Evolutionary conservation across 2,329 filamentous ascomycete genomes (phyloP), one percentile per base, ranked within the genome.

Genomic region (Biscogniauxia sp.): DNA sequence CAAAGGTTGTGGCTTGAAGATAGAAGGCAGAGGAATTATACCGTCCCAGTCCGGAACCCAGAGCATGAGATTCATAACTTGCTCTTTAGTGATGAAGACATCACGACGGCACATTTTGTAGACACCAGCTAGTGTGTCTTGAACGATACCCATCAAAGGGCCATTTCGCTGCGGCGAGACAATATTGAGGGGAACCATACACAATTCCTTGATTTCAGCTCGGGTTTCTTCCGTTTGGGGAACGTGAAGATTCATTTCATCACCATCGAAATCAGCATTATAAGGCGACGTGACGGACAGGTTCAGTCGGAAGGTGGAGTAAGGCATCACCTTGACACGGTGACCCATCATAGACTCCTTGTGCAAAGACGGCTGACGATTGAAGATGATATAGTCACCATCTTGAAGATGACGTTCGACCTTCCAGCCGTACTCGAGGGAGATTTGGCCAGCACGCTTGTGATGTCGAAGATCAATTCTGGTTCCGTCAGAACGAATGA

Each of bases 261-360:
- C 95, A 79, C 95, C 95, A 73, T 99, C 95, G 79, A 99, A 99
- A 91, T 99, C 95, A 70, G 95, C 95, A 80, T 99, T 99, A 83
- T 99, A 99, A 0, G 95, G 95, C 26, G 93, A 96, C 0, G 96
- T 99, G 72, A 99, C 95, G 0, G 95, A 99, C 68, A 99, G 78
- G 73, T 99, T 99, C 53, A 99, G 85, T 65, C 95, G 89, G 82
- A 99, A 99, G 1, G 95, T 99, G 5, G 95, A 99, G 77, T 97
- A 99, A 2, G 95, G 95, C 93, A 99, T 98, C 63, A 99, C 95
- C 62, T 90, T 89, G 65, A 99, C 95, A 70, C 92, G 88, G 78
- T 99, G 95, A 77, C 92, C 95, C 96, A 99, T 99, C 95, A 99
- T 99, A 62, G 95, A 99, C 75, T 99, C 95, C 78, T 99, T 99